Evolutionary conservation across 768 basidiomycete species (phyloP).

Genomic region (Trametes elegans): DNA sequence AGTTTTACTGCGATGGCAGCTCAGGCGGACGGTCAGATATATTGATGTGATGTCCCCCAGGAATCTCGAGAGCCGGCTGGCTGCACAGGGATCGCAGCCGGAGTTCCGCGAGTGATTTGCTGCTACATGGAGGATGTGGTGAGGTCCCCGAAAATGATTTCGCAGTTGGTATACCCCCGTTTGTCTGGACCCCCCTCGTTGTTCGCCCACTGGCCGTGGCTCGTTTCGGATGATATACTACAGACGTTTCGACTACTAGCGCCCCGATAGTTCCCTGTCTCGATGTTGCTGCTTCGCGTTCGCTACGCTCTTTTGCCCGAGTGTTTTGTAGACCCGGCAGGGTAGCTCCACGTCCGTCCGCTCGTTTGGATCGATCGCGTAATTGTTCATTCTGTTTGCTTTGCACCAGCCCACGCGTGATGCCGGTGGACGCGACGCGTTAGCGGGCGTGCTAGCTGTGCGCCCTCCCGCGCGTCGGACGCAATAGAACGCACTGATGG

Average conservation of each 20-base stretch:
- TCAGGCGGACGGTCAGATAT: neutral
- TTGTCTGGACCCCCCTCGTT: conserved; percentile 16
- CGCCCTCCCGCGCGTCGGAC: neutral
- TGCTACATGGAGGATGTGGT: neutral
- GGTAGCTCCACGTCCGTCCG: conserved; percentile 13
- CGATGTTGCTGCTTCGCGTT: conserved; percentile 1
- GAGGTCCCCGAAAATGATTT: conserved; percentile 19
- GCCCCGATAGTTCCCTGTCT: conserved; percentile 3
- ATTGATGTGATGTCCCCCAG: conserved; percentile 36
- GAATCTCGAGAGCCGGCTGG: conserved; percentile 87
- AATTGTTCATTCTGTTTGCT: conserved; percentile 14
- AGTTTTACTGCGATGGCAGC: conserved; percentile 23
- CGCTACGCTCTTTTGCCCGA: conserved; percentile 11
- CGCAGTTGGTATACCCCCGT: conserved; percentile 31
- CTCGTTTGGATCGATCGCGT: conserved; percentile 20
- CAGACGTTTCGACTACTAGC: conserved; percentile 13
- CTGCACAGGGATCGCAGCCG: conserved; percentile 80
- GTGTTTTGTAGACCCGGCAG: conserved; percentile 11
- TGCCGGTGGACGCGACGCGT: neutral
- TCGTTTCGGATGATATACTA: conserved; percentile 18
- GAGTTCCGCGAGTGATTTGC: conserved; percentile 68
- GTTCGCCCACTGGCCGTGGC: conserved; percentile 18
- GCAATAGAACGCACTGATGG: conserved; percentile 13
- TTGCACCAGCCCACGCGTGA: neutral
- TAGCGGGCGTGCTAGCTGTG: neutral